These are phyloP conservation scores for Pseudogymnoascus sp. DNA, from an alignment of 2,329 filamentous ascomycete genomes.

Conservation along the genomic window DNA sequence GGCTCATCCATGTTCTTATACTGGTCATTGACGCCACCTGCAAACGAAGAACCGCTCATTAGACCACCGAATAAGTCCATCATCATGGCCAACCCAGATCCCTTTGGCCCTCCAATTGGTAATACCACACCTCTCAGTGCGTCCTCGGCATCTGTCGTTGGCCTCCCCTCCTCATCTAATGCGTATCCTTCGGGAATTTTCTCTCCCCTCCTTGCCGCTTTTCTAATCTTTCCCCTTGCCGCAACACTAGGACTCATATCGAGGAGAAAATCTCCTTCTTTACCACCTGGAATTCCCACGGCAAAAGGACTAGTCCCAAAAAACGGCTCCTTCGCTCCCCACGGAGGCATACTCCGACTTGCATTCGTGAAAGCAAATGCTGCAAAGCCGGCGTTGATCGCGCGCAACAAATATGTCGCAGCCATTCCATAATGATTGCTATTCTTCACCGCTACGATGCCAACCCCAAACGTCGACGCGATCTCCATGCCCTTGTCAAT, in stretches of 20 bases:
- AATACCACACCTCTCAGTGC: constrained; percentile 20
- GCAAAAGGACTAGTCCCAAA: constrained; percentile 29
- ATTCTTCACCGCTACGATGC: constrained; percentile 20
- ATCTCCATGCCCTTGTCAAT: constrained; percentile 19
- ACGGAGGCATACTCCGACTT: constrained; percentile 21
- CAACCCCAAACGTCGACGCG: constrained; percentile 20
- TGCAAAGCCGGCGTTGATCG: constrained; percentile 17
- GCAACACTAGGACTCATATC: constrained; percentile 23
- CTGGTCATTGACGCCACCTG: constrained; percentile 46
- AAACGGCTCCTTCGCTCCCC: constrained; percentile 19
- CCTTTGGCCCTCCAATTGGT: constrained; percentile 54
- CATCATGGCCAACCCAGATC: constrained; percentile 49
- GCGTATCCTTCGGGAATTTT: constrained; percentile 22
- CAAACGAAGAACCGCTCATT: constrained; percentile 50
- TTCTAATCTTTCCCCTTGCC: constrained; percentile 23
- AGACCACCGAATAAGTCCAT: constrained; percentile 57
- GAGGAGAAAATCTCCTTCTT: constrained; percentile 32
- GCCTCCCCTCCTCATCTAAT: constrained; percentile 18
- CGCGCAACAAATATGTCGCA: constrained; percentile 22
- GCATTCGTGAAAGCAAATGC: constrained; percentile 23
- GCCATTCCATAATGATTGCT: constrained; percentile 26
- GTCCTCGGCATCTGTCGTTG: constrained; percentile 20
- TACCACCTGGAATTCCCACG: constrained; percentile 48
- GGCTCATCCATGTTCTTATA: constrained; percentile 47
- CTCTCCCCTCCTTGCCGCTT: constrained; percentile 21